A percentile compares a stretch with the other conserved stretches of the same genome.
These are phyloP conservation scores for Cryptomeria japonica DNA, from an alignment of 75 land plant genomes.

Conservation along the genomic window DNA sequence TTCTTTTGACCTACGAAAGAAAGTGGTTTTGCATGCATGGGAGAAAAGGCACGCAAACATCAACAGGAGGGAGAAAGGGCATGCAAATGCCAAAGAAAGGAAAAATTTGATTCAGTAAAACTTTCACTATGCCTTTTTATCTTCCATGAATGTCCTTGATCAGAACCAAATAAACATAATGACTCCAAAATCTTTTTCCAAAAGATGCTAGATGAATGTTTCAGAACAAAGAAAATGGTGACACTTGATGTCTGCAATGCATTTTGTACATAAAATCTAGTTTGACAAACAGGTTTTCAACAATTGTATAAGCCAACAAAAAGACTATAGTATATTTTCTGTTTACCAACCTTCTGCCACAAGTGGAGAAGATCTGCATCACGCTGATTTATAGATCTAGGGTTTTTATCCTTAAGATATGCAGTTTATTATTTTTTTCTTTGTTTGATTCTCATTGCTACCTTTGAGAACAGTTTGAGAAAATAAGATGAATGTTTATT, in stretches of 20 bases:
- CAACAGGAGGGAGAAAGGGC: too few relatives aligned
- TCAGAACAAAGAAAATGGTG: background rate
- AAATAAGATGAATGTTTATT: too few relatives aligned
- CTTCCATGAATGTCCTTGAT: background rate
- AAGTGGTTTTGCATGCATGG: too few relatives aligned
- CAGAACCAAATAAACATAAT: background rate
- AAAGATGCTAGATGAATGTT: conserved; percentile 7
- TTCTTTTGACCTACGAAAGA: too few relatives aligned
- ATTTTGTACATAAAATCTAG: background rate
- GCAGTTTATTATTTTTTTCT: too few relatives aligned
- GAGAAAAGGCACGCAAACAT: too few relatives aligned
- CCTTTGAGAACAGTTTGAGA: too few relatives aligned
- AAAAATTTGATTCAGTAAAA: too few relatives aligned
- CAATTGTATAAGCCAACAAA: background rate
- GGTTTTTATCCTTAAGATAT: background rate
- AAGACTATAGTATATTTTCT: background rate
- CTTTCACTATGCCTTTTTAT: too few relatives aligned
- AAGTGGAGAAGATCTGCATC: conserved; percentile 86
- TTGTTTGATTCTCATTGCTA: too few relatives aligned
- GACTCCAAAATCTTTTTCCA: background rate
- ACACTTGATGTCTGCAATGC: background rate
- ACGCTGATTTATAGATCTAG: conserved; percentile 64
- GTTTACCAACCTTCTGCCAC: conserved; percentile 64
- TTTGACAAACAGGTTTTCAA: background rate
- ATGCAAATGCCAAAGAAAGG: too few relatives aligned